Percentiles rank a stretch among this genome's conserved stretches.
phyloP scores from a whole-genome alignment of 2,329 filamentous ascomycete species.

The Aspergillus intermedius region DNA sequence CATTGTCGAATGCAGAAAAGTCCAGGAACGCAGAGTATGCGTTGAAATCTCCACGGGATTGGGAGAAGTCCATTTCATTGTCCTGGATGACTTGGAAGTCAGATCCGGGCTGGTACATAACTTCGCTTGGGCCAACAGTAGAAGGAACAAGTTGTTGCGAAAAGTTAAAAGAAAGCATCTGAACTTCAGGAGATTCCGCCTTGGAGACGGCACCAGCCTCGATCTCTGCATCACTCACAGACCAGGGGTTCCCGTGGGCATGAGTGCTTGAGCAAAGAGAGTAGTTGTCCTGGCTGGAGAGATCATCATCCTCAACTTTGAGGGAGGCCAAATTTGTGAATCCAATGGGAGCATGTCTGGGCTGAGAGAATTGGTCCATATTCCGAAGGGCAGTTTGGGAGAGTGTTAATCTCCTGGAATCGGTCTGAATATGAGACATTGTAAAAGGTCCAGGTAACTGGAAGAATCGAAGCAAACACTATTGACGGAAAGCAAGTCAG shows the following conservation, averaged over 20 bases:
- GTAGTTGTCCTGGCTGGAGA: constrained; percentile 36
- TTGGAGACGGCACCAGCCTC: constrained; percentile 32
- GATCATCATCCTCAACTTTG: constrained; percentile 38
- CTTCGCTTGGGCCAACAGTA: constrained; percentile 32
- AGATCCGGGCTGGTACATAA: constrained; percentile 33
- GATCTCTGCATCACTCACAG: constrained; percentile 33
- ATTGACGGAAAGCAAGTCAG: constrained; percentile 25
- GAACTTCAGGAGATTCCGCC: constrained; percentile 34
- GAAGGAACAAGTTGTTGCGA: constrained; percentile 35
- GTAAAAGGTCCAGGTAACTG: constrained; percentile 18
- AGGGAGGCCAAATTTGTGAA: constrained; percentile 34
- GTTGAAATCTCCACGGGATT: constrained; percentile 30
- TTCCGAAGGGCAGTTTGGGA: constrained; percentile 24
- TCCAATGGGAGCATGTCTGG: constrained; percentile 31
- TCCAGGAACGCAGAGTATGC: constrained; percentile 34
- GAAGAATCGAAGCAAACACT: constrained; percentile 20
- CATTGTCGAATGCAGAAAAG: constrained; percentile 37
- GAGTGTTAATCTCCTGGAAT: constrained; percentile 32
- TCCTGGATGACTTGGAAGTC: constrained; percentile 34
- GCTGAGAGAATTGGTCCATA: constrained; percentile 28
- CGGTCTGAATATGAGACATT: constrained; percentile 35
- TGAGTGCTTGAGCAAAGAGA: constrained; percentile 36
- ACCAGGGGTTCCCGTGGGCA: constrained; percentile 31
- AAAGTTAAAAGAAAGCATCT: constrained; percentile 38
- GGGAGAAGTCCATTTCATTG: constrained; percentile 30